Evolutionary conservation across 2,329 filamentous ascomycete genomes (phyloP).

Genomic region (Cercospora sojina): DNA sequence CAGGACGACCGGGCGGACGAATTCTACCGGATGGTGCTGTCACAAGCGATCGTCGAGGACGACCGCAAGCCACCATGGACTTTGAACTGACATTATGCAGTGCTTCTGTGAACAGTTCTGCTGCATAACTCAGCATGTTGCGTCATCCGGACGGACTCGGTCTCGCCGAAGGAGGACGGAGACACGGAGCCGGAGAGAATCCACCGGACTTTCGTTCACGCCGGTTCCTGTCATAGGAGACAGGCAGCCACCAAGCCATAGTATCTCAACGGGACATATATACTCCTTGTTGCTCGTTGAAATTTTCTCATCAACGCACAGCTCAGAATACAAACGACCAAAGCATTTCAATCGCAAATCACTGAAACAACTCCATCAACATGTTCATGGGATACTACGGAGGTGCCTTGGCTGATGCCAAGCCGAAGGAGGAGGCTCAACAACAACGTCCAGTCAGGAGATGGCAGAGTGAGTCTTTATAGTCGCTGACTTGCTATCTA

Average conservation of each 20-base stretch:
- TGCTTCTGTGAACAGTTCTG: background rate
- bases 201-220: background rate
- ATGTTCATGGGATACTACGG: constrained; percentile 11
- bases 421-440: background rate
- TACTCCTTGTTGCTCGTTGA: background rate
- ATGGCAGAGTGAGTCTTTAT: background rate
- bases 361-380: background rate
- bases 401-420: constrained; percentile 3
- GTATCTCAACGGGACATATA: background rate
- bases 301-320: background rate
- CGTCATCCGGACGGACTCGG: background rate
- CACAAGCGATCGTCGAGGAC: background rate
- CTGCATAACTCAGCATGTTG: background rate
- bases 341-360: background rate
- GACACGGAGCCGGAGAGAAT: background rate
- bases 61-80: background rate
- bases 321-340: background rate
- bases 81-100: background rate
- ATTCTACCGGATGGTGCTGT: background rate
- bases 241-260: background rate
- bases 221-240: background rate
- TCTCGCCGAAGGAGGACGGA: background rate
- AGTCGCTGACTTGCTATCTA: background rate
- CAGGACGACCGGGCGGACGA: background rate
- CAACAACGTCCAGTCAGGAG: background rate